Percentiles rank a stretch among this genome's conserved stretches.
These are phyloP conservation scores for Gypsophila paniculata DNA, from an alignment of 179 eudicot species.

Conservation along the genomic window DNA sequence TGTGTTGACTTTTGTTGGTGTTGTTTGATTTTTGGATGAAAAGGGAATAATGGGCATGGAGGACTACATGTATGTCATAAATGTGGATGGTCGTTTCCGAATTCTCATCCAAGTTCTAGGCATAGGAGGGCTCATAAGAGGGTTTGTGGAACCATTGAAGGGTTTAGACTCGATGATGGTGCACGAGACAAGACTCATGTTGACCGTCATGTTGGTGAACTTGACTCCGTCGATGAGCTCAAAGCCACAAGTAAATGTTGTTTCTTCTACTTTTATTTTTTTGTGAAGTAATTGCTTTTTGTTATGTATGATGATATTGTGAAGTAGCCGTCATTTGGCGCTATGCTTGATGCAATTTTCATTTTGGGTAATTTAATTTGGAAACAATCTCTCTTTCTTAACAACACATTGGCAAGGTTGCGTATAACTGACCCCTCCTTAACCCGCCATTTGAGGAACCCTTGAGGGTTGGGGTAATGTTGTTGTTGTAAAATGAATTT, in stretches of 20 bases:
- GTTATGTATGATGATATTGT: neutral
- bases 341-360: too few relatives aligned
- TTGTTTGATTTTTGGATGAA: constrained; percentile 2
- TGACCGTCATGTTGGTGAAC: constrained; percentile 47
- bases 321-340: too few relatives aligned
- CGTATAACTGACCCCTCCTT: too few relatives aligned
- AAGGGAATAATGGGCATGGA: constrained; percentile 55
- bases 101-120: constrained; percentile 67
- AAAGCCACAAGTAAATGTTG: constrained; percentile 39
- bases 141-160: constrained; percentile 68
- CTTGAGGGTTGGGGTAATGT: too few relatives aligned
- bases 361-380: too few relatives aligned
- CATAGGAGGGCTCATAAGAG: constrained; percentile 72
- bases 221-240: constrained; percentile 42
- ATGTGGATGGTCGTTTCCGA: constrained; percentile 82
- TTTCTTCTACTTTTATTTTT: too few relatives aligned
- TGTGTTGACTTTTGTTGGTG: neutral
- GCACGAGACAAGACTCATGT: constrained; percentile 30
- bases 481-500: too few relatives aligned
- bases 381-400: too few relatives aligned
- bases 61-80: constrained; percentile 48
- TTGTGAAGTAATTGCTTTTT: neutral
- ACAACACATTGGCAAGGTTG: too few relatives aligned
- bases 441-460: too few relatives aligned
- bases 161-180: constrained; percentile 33